Evolutionary conservation across 257 asterid genomes (phyloP).

Genomic region (Sherardia arvensis): DNA sequence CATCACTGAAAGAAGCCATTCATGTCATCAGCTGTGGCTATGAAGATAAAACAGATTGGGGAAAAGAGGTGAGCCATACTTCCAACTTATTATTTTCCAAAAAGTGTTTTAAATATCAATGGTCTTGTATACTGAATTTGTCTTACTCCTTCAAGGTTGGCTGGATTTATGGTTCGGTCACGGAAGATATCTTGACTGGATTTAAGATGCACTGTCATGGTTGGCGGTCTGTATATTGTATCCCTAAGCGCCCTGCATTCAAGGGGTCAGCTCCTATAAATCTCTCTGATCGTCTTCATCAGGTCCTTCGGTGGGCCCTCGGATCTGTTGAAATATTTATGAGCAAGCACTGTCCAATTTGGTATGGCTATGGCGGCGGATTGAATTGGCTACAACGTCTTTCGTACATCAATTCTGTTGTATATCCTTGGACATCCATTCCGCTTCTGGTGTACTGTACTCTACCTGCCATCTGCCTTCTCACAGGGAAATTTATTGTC

Average conservation of each 20-base stretch:
- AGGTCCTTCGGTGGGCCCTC: conserved; percentile 94
- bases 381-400: conserved; percentile 67
- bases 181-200: conserved; percentile 91
- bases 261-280: conserved; percentile 90
- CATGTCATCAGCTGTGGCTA: conserved; percentile 95
- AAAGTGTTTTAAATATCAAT: neutral
- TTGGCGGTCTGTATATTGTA: conserved; percentile 93
- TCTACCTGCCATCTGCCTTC: conserved; percentile 88
- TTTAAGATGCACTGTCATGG: conserved; percentile 97
- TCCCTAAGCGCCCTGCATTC: conserved; percentile 72
- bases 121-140: neutral
- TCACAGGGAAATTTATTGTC: conserved; percentile 80
- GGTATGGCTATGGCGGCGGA: conserved; percentile 96
- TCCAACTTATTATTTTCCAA: neutral
- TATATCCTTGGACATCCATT: conserved; percentile 84
- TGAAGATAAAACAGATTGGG: conserved; percentile 97
- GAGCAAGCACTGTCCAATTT: conserved; percentile 85
- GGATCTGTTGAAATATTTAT: conserved; percentile 90
- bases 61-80: conserved; percentile 59
- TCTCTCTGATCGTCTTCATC: conserved; percentile 91
- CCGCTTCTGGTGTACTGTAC: conserved; percentile 84
- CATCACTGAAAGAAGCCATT: conserved; percentile 64
- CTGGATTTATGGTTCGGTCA: conserved; percentile 92
- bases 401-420: conserved; percentile 79
- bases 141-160: conserved; percentile 51